Percentiles rank a stretch among this genome's conserved stretches.
phyloP scores from a whole-genome alignment of 169 alveolate species.

The Cryptosporidium ryanae region DNA sequence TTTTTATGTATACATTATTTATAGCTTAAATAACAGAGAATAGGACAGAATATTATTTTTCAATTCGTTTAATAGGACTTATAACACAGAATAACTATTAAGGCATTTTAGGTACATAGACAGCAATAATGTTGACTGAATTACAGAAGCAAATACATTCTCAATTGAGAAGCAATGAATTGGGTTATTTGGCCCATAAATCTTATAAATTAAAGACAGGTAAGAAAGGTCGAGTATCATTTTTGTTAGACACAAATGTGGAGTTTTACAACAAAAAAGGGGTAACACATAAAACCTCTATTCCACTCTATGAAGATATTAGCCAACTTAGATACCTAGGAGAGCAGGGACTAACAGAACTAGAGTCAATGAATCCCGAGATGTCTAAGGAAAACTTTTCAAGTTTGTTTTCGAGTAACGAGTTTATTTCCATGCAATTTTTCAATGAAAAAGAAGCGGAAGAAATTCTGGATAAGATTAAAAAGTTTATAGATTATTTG shows the following conservation, averaged over 20 bases:
- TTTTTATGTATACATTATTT: too few relatives aligned
- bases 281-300: conserved; percentile 8
- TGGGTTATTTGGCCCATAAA: conserved; percentile 28
- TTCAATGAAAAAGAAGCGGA: conserved; percentile 31
- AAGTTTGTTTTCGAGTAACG: conserved; percentile 12
- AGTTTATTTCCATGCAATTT: conserved; percentile 17
- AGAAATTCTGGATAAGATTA: conserved; percentile 10
- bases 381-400: conserved; percentile 23
- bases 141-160: conserved; percentile 40
- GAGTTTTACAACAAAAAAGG: conserved; percentile 35
- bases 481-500: conserved; percentile 23
- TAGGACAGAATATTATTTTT: too few relatives aligned
- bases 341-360: conserved; percentile 32
- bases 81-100: not conserved
- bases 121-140: conserved; percentile 40
- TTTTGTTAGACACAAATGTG: conserved; percentile 39
- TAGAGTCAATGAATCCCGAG: conserved; percentile 40
- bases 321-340: conserved; percentile 17
- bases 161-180: conserved; percentile 40
- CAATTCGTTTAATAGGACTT: too few relatives aligned
- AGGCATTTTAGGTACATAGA: not conserved
- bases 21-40: too few relatives aligned
- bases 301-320: conserved; percentile 46
- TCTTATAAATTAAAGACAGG: not conserved
- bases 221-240: conserved; percentile 30